Evolutionary conservation across 2,329 filamentous ascomycete genomes (phyloP).

Genomic region (Trichoderma arundinaceum): DNA sequence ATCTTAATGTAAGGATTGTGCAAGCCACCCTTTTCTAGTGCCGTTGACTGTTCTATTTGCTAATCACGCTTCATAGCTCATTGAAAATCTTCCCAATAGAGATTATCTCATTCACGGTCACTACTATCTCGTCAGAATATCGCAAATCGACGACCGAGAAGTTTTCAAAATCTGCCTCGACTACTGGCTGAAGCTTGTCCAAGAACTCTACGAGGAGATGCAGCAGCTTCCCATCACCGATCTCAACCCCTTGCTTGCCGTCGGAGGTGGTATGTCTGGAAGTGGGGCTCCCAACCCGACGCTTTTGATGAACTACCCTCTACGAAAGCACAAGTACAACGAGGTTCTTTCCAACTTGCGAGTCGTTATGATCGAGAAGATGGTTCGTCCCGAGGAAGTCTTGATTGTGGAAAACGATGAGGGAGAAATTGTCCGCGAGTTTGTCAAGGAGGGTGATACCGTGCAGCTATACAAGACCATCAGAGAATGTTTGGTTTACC

Average conservation of each 20-base stretch:
- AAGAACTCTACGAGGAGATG: conserved; percentile 99
- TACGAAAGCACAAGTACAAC: conserved; percentile 97
- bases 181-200: conserved; percentile 98
- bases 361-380: conserved; percentile 99
- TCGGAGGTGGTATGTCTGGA: conserved; percentile 73
- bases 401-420: conserved; percentile 99
- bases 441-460: conserved; percentile 98
- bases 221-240: conserved; percentile 93
- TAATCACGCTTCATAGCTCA: conserved; percentile 61
- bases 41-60: not conserved
- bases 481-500: conserved; percentile 92
- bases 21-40: not conserved
- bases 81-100: conserved; percentile 93
- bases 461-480: conserved; percentile 99
- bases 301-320: conserved; percentile 85
- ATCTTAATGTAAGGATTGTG: conserved; percentile 69
- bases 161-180: conserved; percentile 99
- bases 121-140: conserved; percentile 97
- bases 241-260: conserved; percentile 84
- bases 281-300: conserved; percentile 84
- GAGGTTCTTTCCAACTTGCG: conserved; percentile 93
- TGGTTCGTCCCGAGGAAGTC: conserved; percentile 97
- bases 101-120: conserved; percentile 96
- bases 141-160: conserved; percentile 96
- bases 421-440: conserved; percentile 97